Percentiles rank a stretch among this genome's conserved stretches.
These are phyloP conservation scores for Nitzschia palea DNA, from an alignment of 108 stramenopile species.

Conservation along the genomic window DNA sequence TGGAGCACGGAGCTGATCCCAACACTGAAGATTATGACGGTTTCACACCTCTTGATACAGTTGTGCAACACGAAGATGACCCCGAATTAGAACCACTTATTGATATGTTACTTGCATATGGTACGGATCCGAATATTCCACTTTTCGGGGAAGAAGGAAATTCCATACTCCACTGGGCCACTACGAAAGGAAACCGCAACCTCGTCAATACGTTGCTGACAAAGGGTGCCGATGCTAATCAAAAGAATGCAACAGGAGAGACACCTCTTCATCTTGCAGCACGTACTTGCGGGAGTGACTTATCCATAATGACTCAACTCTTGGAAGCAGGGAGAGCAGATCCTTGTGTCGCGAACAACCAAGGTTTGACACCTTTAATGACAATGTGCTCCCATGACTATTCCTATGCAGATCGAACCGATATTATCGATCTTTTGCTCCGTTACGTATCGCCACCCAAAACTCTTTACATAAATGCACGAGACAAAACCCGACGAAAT, in stretches of 20 bases:
- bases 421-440: not conserved
- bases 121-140: not conserved
- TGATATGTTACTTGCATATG: not conserved
- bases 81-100: not conserved
- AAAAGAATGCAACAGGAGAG: not conserved
- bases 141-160: not conserved
- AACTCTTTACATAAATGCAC: not conserved
- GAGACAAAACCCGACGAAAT: not conserved
- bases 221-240: not conserved
- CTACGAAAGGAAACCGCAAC: not conserved
- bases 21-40: not conserved
- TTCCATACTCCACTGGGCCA: not conserved
- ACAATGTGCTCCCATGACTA: not conserved
- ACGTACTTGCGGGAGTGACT: not conserved
- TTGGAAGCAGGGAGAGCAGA: not conserved
- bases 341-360: not conserved
- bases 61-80: not conserved
- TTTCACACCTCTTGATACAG: not conserved
- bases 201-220: not conserved
- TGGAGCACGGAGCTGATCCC: not conserved
- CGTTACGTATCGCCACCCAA: not conserved
- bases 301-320: not conserved
- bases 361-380: not conserved
- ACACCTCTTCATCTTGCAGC: not conserved
- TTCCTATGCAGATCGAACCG: not conserved